Evolutionary conservation across 2,329 filamentous ascomycete genomes (phyloP).

Genomic region (Xylaria multiplex): DNA sequence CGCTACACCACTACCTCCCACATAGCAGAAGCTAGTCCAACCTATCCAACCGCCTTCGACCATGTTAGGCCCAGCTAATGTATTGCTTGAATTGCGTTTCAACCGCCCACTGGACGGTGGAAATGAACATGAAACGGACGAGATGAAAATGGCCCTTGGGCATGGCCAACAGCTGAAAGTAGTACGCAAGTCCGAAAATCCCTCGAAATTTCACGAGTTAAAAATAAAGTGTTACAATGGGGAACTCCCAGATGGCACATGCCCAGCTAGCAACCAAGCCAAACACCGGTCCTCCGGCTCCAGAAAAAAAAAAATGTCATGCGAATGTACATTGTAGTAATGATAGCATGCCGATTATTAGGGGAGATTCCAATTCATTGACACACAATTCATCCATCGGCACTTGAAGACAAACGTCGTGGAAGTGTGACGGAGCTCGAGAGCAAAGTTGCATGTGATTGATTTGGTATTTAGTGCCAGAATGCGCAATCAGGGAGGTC

Average conservation of each 20-base stretch:
- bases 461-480: background rate
- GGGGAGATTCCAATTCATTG: slow-evolving; percentile 28
- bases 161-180: slow-evolving; percentile 35
- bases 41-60: background rate
- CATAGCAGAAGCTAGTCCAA: background rate
- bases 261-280: background rate
- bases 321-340: slow-evolving; percentile 28
- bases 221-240: slow-evolving; percentile 37
- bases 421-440: slow-evolving; percentile 8
- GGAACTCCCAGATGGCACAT: slow-evolving; percentile 17
- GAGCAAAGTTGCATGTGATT: slow-evolving; percentile 15
- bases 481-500: slow-evolving; percentile 20
- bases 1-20: background rate
- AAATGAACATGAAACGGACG: slow-evolving; percentile 36
- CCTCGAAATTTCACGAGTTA: slow-evolving; percentile 36
- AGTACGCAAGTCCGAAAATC: slow-evolving; percentile 29
- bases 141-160: slow-evolving; percentile 34
- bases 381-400: slow-evolving; percentile 2
- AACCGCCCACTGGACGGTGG: slow-evolving; percentile 17
- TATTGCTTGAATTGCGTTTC: slow-evolving; percentile 8
- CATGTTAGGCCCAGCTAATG: slow-evolving; percentile 10
- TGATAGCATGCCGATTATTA: slow-evolving; percentile 28
- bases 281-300: slow-evolving; percentile 18
- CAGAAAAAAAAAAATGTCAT: slow-evolving; percentile 19
- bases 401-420: slow-evolving; percentile 3